phyloP scores from a whole-genome alignment of 2,329 filamentous ascomycete genomes.

The Hymenotorrendiella dingleyae region DNA sequence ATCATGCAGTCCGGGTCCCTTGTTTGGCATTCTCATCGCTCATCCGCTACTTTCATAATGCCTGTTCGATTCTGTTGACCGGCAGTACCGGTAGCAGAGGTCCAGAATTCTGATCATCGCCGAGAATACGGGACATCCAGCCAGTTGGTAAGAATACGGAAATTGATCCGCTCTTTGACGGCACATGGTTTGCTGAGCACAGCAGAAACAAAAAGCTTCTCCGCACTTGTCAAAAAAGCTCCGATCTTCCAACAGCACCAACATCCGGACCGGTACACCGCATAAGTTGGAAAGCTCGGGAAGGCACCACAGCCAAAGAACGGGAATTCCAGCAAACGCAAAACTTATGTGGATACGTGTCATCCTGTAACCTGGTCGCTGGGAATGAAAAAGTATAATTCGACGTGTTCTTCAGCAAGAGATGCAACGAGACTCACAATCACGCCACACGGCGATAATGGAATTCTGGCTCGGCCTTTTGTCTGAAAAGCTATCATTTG shows the following conservation, averaged over 20 bases:
- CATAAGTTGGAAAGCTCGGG: neutral
- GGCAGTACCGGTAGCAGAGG: neutral
- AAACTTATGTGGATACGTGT: neutral
- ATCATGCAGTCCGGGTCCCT: no score
- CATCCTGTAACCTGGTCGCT: slow-evolving; percentile 1
- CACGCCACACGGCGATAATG: no score
- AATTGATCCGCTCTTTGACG: neutral
- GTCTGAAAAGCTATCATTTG: no score
- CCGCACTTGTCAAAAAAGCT: neutral
- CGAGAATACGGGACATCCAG: neutral
- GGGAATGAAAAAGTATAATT: neutral
- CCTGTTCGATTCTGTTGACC: no score
- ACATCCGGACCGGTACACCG: neutral
- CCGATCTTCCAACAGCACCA: neutral
- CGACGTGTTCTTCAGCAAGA: no score
- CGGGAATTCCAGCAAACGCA: neutral
- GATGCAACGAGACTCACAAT: no score
- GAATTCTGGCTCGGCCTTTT: no score
- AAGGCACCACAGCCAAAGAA: neutral
- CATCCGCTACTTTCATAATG: no score
- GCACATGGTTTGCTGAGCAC: neutral
- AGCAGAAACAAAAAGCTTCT: neutral
- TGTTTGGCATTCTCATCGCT: no score
- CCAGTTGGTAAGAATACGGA: neutral
- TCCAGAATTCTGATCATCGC: neutral